Evolutionary conservation across 441 rosid genomes (phyloP).

Genomic region (Codiaeum variegatum): DNA sequence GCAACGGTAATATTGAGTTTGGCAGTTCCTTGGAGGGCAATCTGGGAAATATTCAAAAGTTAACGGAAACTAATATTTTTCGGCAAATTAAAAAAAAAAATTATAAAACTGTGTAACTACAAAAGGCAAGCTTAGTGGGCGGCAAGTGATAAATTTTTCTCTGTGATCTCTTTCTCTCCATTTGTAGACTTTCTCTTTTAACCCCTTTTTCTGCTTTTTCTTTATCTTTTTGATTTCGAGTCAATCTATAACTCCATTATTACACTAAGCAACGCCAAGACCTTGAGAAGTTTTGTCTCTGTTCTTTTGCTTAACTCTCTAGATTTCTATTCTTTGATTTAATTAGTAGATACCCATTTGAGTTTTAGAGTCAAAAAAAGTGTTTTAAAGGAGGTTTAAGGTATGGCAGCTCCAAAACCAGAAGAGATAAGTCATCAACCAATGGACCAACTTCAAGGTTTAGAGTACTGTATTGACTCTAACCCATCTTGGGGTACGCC

Average conservation of each 20-base stretch:
- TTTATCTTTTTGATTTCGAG: constrained; percentile 9
- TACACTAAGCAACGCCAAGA: constrained; percentile 3
- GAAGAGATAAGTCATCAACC: constrained; percentile 93
- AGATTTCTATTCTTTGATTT: constrained; percentile 27
- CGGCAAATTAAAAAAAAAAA: background rate
- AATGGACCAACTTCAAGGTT: constrained; percentile 98
- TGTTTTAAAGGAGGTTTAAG: constrained; percentile 11
- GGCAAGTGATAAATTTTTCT: constrained; percentile 31
- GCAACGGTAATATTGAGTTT: constrained; percentile 85
- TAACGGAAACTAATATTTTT: constrained; percentile 45
- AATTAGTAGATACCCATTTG: constrained; percentile 28
- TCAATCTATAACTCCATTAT: constrained; percentile 20
- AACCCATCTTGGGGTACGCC: constrained; percentile 94
- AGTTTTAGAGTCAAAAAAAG: background rate
- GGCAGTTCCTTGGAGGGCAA: constrained; percentile 69
- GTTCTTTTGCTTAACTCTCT: background rate
- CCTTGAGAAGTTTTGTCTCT: constrained; percentile 6
- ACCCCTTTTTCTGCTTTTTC: background rate
- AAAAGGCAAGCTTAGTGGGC: constrained; percentile 32
- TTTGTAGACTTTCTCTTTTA: constrained; percentile 10
- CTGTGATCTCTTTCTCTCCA: constrained; percentile 3
- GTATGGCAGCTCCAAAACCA: constrained; percentile 83
- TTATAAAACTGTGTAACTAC: constrained; percentile 5
- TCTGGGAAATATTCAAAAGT: constrained; percentile 38
- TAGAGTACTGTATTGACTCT: constrained; percentile 98